phyloP scores from a whole-genome alignment of 148 eudicot genomes.

The Silene uniflora region DNA sequence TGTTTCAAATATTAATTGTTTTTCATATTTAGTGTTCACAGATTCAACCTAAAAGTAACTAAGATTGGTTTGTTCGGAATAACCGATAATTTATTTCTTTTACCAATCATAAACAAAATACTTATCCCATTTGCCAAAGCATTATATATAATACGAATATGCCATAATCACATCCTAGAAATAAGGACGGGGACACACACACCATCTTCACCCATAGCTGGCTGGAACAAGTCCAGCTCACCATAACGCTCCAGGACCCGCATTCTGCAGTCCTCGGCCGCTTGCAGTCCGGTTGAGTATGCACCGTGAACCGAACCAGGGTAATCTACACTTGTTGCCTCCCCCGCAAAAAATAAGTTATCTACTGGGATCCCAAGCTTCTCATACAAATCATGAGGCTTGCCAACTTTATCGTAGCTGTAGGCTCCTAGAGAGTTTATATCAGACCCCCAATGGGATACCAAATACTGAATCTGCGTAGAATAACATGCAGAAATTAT shows the following conservation, averaged over 20 bases:
- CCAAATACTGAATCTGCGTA: constrained; percentile 84
- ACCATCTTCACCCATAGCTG: constrained; percentile 71
- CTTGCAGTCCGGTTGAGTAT: constrained; percentile 81
- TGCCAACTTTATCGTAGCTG: constrained; percentile 86
- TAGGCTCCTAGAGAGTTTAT: constrained; percentile 83
- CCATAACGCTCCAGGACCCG: constrained; percentile 90
- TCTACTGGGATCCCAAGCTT: constrained; percentile 84
- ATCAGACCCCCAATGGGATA: constrained; percentile 93
- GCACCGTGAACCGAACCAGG: constrained; percentile 99
- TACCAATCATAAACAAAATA: neutral
- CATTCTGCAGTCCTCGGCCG: constrained; percentile 98
- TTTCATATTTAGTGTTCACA: neutral
- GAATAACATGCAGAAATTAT: neutral
- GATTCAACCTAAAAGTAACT: neutral
- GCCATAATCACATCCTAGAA: constrained; percentile 56
- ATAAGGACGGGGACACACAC: constrained; percentile 68
- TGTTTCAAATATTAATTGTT: neutral
- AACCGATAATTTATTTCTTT: constrained; percentile 9
- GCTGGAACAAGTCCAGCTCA: constrained; percentile 75
- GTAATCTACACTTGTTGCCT: constrained; percentile 73
- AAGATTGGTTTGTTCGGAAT: neutral
- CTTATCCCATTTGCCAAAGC: neutral
- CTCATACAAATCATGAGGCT: constrained; percentile 85
- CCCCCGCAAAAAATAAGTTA: constrained; percentile 97
- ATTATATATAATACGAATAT: neutral